phyloP scores from a whole-genome alignment of 208 protist genomes.

The Leishmania martiniquensis region DNA sequence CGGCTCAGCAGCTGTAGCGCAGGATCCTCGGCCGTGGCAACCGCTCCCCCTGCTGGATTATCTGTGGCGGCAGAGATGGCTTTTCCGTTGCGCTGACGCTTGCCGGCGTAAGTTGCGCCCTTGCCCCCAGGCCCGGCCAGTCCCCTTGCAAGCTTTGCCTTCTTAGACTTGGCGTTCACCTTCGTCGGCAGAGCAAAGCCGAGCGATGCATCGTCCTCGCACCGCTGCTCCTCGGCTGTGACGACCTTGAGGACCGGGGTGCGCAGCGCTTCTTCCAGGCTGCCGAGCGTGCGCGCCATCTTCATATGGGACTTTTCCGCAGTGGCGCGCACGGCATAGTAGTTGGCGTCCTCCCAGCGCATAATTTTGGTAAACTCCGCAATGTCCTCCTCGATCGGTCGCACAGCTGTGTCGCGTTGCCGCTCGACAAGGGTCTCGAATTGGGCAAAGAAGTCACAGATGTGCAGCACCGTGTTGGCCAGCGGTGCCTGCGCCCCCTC shows the following conservation, averaged over 20 bases:
- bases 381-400: constrained; percentile 89
- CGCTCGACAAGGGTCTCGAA: constrained; percentile 58
- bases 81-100: constrained; percentile 37
- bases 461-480: constrained; percentile 77
- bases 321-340: constrained; percentile 95
- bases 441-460: constrained; percentile 86
- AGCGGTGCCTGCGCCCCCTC: constrained; percentile 47
- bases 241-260: constrained; percentile 69
- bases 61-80: neutral
- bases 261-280: constrained; percentile 73
- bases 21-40: constrained; percentile 1
- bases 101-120: constrained; percentile 15
- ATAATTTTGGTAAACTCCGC: constrained; percentile 88
- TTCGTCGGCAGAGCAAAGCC: constrained; percentile 49
- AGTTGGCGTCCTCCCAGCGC: constrained; percentile 95
- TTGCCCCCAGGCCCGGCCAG: constrained; percentile 1
- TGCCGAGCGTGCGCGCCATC: constrained; percentile 83
- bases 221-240: constrained; percentile 75
- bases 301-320: constrained; percentile 97
- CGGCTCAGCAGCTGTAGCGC: constrained; percentile 1
- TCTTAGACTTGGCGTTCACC: constrained; percentile 25
- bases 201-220: constrained; percentile 81
- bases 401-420: constrained; percentile 44
- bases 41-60: neutral
- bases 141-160: constrained; percentile 8